Evolutionary conservation across 345 rosid species (phyloP), one percentile per base, ranked within the genome.

Genomic region (Brassica juncea): DNA sequence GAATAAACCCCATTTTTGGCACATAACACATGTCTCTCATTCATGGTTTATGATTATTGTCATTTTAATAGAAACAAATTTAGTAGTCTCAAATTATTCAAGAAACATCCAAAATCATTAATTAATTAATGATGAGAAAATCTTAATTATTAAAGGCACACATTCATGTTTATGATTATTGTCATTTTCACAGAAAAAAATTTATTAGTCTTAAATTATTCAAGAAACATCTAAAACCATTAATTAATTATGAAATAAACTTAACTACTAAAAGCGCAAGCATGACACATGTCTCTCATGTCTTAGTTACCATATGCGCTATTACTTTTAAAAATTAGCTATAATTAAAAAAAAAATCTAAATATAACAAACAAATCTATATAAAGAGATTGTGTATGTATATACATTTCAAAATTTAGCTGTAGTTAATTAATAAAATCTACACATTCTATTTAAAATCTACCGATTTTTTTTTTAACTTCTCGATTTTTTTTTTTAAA

Each of bases 21-120:
- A 30, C 42, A 60, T 4, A 69, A 8, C 74, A 31, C 63, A 76
- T 69, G 80, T 6, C 64, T 69, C 37, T 7, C 70, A 62, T 8
- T 34, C 57, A 69, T 61, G 28, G 12, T 31, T 74, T 44, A 30
- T 69, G 52, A 21, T 44, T 21, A 27, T 30, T 76, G 79, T 69
- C 8, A 3, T 44, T 60, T 75, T 34, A 16, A 39, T 4, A 9
- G 63, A 9, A 23, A 23, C 21, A 23, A 59, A 23, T 12, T 2
- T 23, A 59, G 28, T 35, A 59, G 49, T 76, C 61, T 59, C n/a
- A 12, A 68, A 28, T 49, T 28, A 2, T 68, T 12, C 5, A 11
- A 19, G 8, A 42, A 58, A 16, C 8, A 16, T 19, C 57, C 2
- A 49, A 49, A 49, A 49, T 0, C 11, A 11, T 11, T 44, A 42